A percentile compares a stretch with the other conserved stretches of the same genome.
Evolutionary conservation across 352 stramenopile species (phyloP).

Genomic region (Phytopythium sindhum): DNA sequence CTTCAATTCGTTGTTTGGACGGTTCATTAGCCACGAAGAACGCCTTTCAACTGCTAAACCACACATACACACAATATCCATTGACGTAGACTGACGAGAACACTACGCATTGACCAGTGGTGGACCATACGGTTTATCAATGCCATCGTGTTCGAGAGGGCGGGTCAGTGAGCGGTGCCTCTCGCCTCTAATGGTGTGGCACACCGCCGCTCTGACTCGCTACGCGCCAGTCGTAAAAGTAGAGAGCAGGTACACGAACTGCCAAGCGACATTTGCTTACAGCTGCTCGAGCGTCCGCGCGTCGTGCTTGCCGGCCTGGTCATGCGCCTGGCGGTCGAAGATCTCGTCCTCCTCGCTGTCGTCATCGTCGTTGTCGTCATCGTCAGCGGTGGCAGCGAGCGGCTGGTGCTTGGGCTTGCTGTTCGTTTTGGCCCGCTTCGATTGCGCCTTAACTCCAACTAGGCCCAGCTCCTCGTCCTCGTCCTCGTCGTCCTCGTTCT

Average conservation of each 20-base stretch:
- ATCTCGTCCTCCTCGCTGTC: conserved; percentile 68
- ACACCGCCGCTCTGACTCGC: no score
- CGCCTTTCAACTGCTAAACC: neutral
- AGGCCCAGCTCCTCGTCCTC: conserved; percentile 57
- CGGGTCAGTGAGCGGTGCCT: no score
- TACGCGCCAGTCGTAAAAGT: neutral
- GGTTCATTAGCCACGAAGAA: neutral
- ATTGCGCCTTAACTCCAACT: conserved; percentile 18
- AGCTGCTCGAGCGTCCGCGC: conserved; percentile 53
- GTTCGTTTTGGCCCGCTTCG: conserved; percentile 17
- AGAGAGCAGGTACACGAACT: neutral
- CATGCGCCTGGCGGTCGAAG: conserved; percentile 46
- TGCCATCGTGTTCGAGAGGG: neutral
- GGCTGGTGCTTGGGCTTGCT: conserved; percentile 32
- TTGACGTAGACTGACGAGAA: no score
- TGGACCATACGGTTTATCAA: neutral
- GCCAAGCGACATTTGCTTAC: conserved; percentile 18
- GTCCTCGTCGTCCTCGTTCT: conserved; percentile 52
- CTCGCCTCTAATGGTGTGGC: neutral
- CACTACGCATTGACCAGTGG: neutral
- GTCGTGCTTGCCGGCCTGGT: conserved; percentile 47
- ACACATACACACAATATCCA: neutral
- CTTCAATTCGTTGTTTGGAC: neutral
- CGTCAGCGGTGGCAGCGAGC: conserved; percentile 29
- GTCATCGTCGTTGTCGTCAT: conserved; percentile 27